Evolutionary conservation across 2,329 filamentous ascomycete genomes (phyloP).

Genomic region (Fusarium setosum): DNA sequence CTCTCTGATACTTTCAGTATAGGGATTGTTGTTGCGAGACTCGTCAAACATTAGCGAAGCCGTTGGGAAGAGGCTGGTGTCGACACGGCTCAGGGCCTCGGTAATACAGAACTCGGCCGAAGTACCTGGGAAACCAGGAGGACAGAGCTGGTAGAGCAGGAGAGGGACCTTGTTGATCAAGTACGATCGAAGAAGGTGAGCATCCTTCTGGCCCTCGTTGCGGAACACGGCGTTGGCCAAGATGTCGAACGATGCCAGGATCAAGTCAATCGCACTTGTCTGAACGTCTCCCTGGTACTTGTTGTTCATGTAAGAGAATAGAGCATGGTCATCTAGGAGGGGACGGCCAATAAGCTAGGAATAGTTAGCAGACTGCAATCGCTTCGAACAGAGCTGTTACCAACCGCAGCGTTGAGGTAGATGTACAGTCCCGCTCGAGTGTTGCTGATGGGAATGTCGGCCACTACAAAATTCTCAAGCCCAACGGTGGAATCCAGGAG

Average conservation of each 20-base stretch:
- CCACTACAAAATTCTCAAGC: slow-evolving; percentile 64
- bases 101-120: slow-evolving; percentile 77
- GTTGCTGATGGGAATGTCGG: slow-evolving; percentile 77
- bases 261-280: slow-evolving; percentile 81
- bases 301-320: slow-evolving; percentile 85
- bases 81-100: slow-evolving; percentile 82
- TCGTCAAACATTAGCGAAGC: slow-evolving; percentile 70
- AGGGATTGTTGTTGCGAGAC: slow-evolving; percentile 66
- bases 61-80: slow-evolving; percentile 79
- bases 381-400: slow-evolving; percentile 34
- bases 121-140: slow-evolving; percentile 79
- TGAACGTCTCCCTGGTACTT: slow-evolving; percentile 87
- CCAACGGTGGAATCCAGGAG: slow-evolving; percentile 67
- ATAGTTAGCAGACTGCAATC: slow-evolving; percentile 18
- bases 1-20: slow-evolving; percentile 69
- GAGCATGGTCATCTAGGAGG: slow-evolving; percentile 80
- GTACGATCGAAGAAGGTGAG: slow-evolving; percentile 86
- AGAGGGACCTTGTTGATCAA: slow-evolving; percentile 76
- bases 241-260: slow-evolving; percentile 89
- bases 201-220: slow-evolving; percentile 65
- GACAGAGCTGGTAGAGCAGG: slow-evolving; percentile 62
- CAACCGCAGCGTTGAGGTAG: slow-evolving; percentile 83
- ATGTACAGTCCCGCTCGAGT: slow-evolving; percentile 87
- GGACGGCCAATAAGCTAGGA: slow-evolving; percentile 81
- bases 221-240: slow-evolving; percentile 87